These are phyloP conservation scores for Neurospora sp. DNA, from an alignment of 495 filamentous ascomycete genomes.

Conservation along the genomic window DNA sequence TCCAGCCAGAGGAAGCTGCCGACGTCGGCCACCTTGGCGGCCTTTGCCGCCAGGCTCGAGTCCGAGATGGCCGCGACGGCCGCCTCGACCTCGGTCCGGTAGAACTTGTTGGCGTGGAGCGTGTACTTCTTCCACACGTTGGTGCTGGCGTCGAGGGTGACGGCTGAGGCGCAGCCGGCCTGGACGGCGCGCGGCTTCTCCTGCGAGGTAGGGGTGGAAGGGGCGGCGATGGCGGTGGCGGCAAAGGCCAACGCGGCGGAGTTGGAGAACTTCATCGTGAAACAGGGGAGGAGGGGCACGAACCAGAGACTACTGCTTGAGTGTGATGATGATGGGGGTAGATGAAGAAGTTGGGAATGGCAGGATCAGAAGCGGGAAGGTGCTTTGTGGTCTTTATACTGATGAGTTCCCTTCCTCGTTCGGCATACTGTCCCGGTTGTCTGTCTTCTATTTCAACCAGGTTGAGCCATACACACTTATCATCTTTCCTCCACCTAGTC, in stretches of 20 bases:
- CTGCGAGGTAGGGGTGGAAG: slow-evolving; percentile 19
- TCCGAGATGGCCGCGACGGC: slow-evolving; percentile 35
- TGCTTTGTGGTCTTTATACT: slow-evolving; percentile 26
- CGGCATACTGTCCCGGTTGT: neutral
- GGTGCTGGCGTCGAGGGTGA: slow-evolving; percentile 40
- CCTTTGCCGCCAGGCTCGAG: slow-evolving; percentile 26
- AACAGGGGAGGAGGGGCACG: slow-evolving; percentile 3
- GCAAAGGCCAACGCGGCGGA: slow-evolving; percentile 32
- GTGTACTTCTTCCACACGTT: slow-evolving; percentile 45
- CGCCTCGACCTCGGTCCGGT: slow-evolving; percentile 41
- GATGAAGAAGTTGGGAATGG: neutral
- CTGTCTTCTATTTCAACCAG: neutral
- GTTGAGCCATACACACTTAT: neutral
- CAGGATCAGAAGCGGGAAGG: slow-evolving; percentile 5
- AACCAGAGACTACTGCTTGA: slow-evolving; percentile 6
- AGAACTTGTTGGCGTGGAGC: slow-evolving; percentile 48
- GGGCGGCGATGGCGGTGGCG: slow-evolving; percentile 31
- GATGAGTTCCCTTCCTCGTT: slow-evolving; percentile 3
- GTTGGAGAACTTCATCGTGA: slow-evolving; percentile 37
- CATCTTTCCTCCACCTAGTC: neutral
- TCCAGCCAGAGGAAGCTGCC: slow-evolving; percentile 65
- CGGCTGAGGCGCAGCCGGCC: slow-evolving; percentile 36
- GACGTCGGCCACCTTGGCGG: slow-evolving; percentile 48
- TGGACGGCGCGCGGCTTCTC: slow-evolving; percentile 21
- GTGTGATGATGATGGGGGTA: slow-evolving; percentile 1